These are phyloP conservation scores for Teunomyces stri DNA, from an alignment of 805 yeast genomes.

Conservation along the genomic window DNA sequence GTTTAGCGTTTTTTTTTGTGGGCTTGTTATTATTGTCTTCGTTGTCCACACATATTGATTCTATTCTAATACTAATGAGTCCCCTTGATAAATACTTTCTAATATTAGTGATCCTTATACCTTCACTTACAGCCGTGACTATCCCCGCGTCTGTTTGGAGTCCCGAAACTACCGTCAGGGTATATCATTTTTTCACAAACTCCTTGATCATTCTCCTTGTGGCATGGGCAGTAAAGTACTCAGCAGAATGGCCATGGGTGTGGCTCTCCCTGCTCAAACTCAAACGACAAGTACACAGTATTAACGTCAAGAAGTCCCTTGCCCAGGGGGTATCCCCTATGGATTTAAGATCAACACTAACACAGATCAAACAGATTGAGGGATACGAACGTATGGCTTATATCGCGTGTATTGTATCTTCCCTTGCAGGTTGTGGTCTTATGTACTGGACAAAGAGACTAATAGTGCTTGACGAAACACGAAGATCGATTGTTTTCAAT, in stretches of 20 bases:
- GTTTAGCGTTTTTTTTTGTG: neutral
- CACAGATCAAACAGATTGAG: constrained; percentile 9
- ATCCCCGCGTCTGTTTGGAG: constrained; percentile 16
- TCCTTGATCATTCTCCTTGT: constrained; percentile 28
- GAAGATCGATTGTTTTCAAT: constrained; percentile 28
- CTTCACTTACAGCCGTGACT: constrained; percentile 24
- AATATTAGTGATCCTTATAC: constrained; percentile 13
- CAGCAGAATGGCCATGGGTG: constrained; percentile 44
- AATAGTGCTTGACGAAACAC: constrained; percentile 23
- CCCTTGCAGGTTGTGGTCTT: constrained; percentile 24
- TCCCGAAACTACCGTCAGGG: constrained; percentile 11
- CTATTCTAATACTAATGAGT: neutral
- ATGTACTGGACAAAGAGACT: constrained; percentile 27
- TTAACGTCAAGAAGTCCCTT: constrained; percentile 12
- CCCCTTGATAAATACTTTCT: constrained; percentile 1
- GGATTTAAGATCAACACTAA: constrained; percentile 1
- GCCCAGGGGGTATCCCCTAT: neutral
- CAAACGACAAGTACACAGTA: constrained; percentile 13
- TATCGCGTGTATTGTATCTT: constrained; percentile 23
- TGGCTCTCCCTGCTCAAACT: constrained; percentile 30
- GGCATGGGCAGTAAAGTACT: constrained; percentile 31
- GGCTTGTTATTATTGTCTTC: constrained; percentile 1
- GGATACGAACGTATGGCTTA: constrained; percentile 21
- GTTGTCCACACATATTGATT: neutral
- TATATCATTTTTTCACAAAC: constrained; percentile 30